phyloP scores from a whole-genome alignment of 2,329 filamentous ascomycete genomes.

The Bipolaris zeicola region DNA sequence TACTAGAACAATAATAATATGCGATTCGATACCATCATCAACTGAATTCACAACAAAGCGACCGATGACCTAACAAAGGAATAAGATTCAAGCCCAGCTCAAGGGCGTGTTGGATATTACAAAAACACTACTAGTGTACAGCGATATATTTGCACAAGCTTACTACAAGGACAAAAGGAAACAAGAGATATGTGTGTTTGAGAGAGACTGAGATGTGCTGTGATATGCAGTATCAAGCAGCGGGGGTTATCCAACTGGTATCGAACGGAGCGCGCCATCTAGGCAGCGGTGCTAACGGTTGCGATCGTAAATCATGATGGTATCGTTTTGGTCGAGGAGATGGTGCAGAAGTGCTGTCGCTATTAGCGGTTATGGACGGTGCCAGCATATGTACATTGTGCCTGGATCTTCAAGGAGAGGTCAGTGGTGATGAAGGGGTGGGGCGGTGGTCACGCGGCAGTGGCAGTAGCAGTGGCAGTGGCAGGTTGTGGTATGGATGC shows the following conservation, averaged over 20 bases:
- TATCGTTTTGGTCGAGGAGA: constrained; percentile 2
- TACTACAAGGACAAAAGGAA: constrained; percentile 8
- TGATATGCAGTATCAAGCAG: constrained; percentile 12
- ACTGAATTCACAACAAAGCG: neutral
- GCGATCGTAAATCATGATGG: constrained; percentile 4
- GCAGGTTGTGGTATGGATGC: constrained; percentile 12
- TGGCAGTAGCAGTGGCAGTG: constrained; percentile 13
- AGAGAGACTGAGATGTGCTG: constrained; percentile 2
- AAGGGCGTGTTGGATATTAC: constrained; percentile 9
- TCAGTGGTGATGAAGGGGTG: neutral
- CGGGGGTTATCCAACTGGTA: constrained; percentile 4
- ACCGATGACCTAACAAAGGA: neutral
- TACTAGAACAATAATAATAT: too few relatives aligned
- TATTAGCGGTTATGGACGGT: constrained; percentile 7
- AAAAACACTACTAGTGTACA: constrained; percentile 12
- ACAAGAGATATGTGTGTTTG: neutral
- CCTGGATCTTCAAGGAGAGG: neutral
- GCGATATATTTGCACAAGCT: neutral
- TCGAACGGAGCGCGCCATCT: constrained; percentile 4
- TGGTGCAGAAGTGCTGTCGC: neutral
- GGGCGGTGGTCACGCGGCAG: constrained; percentile 8
- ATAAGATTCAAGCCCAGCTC: constrained; percentile 9
- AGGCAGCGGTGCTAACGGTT: neutral
- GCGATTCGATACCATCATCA: neutral
- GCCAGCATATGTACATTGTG: constrained; percentile 16